Evolutionary conservation across 2,329 filamentous ascomycete species (phyloP), one percentile per base, ranked within the genome.

Genomic region (Anthostomella pinea): DNA sequence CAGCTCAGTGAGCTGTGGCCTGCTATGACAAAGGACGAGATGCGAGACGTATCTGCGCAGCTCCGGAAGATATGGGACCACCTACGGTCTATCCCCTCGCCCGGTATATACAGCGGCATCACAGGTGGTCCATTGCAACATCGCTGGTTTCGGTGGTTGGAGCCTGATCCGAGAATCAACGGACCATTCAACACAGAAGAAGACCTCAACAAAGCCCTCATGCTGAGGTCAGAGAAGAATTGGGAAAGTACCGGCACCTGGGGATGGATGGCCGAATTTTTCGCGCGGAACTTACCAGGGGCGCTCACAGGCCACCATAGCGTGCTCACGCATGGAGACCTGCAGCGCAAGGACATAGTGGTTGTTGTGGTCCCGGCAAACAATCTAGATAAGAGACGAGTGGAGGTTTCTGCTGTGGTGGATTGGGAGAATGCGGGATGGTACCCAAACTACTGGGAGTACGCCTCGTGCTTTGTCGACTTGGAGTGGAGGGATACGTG

Each of bases 381-480:
- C 26, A 8, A 30, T 6, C 2, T 2, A 8, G 18, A 21, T n/a
- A 14, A 15, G 19, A 35, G 33, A 23, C 25, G 26, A 30, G 17
- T 31, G n/a, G 14, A 26, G 14, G 25, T 35, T 11, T 23, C 16
- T 18, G 35, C 35, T 19, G 18, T 35, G 10, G 29, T 42, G n/a
- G 35, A 35, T 29, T 42, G 35, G 35, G 39, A 35, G 24, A 19
- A 31, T 16, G 23, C 31, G 5, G 35, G 39, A 18, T 38, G 31
- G 35, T 38, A 38, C 10, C 31, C 39, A 10, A 38, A 22, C 19
- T 42, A 42, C 26, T 42, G 31, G 35, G 39, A 35, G 32, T 38
- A 42, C 21, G 22, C 35, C 23, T 18, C 31, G 11, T 32, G 27
- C 15, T 42, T 38, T 31, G 22, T 38, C 4, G 8, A 38, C 20